Evolutionary conservation across 805 yeast genomes (phyloP).

Genomic region (Ogataea parapolymorpha): DNA sequence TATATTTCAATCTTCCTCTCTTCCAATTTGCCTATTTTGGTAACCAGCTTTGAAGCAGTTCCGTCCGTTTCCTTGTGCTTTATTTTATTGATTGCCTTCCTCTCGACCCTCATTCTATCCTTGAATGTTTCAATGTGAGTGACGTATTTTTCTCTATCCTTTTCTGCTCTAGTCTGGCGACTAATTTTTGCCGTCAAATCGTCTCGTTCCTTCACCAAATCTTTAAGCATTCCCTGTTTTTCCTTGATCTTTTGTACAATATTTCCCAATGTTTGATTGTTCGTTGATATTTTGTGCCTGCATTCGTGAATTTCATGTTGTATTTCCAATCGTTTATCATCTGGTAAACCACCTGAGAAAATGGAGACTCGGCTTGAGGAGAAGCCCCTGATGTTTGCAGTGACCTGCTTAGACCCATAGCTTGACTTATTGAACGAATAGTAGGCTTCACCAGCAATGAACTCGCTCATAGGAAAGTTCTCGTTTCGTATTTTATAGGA

Average conservation of each 20-base stretch:
- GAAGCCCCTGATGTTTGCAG: slow-evolving; percentile 38
- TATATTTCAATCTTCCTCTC: slow-evolving; percentile 12
- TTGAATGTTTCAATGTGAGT: slow-evolving; percentile 18
- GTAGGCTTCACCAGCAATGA: slow-evolving; percentile 56
- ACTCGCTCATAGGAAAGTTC: slow-evolving; percentile 46
- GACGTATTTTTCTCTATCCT: slow-evolving; percentile 12
- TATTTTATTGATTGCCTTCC: slow-evolving; percentile 15
- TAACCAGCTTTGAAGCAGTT: slow-evolving; percentile 12
- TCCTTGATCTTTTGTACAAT: slow-evolving; percentile 5
- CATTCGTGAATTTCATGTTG: slow-evolving; percentile 15
- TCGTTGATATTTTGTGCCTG: slow-evolving; percentile 12
- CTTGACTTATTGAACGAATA: slow-evolving; percentile 52
- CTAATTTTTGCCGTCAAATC: slow-evolving; percentile 9
- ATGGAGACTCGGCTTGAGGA: slow-evolving; percentile 25
- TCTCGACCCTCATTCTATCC: slow-evolving; percentile 16
- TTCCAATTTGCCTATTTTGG: slow-evolving; percentile 14
- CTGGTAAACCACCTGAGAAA: slow-evolving; percentile 32
- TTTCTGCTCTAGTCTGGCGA: slow-evolving; percentile 15
- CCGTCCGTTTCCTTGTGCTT: slow-evolving; percentile 16
- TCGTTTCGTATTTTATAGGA: slow-evolving; percentile 38
- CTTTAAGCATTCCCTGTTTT: slow-evolving; percentile 8
- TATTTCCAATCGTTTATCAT: slow-evolving; percentile 23
- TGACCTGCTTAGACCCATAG: slow-evolving; percentile 59
- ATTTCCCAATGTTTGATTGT: not conserved
- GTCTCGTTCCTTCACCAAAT: slow-evolving; percentile 10